phyloP scores from a whole-genome alignment of 345 rosid species.

The Salix suchowensis region DNA sequence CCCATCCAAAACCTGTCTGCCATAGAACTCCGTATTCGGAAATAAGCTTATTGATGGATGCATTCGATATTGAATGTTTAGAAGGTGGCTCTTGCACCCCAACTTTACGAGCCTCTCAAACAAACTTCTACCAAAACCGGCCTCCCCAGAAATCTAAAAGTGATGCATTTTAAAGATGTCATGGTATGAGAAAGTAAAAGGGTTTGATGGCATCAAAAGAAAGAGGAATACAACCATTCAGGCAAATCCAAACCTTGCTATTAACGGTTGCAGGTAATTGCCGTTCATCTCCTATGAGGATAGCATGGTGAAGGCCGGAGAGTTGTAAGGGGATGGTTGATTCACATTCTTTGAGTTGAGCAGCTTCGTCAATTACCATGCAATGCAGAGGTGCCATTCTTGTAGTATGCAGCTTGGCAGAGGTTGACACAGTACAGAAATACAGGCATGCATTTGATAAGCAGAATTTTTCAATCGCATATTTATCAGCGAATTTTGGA shows the following conservation, averaged over 20 bases:
- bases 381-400: not conserved
- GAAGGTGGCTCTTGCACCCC: slow-evolving; percentile 11
- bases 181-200: not conserved
- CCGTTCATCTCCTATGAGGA: slow-evolving; percentile 12
- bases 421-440: slow-evolving; percentile 5
- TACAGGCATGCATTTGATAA: slow-evolving; percentile 3
- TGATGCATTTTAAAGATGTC: not conserved
- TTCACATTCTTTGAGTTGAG: slow-evolving; percentile 15
- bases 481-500: not conserved
- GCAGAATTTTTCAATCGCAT: not conserved
- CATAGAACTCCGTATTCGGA: slow-evolving; percentile 16
- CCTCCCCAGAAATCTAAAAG: not conserved
- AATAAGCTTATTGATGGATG: slow-evolving; percentile 24
- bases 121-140: slow-evolving; percentile 23
- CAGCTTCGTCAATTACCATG: slow-evolving; percentile 15
- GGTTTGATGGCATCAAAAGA: not conserved
- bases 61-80: slow-evolving; percentile 21
- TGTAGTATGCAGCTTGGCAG: not conserved
- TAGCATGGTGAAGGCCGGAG: slow-evolving; percentile 4
- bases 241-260: slow-evolving; percentile 1
- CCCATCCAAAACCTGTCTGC: slow-evolving; percentile 4
- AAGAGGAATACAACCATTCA: not conserved
- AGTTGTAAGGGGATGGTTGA: slow-evolving; percentile 9
- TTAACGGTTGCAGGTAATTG: slow-evolving; percentile 9
- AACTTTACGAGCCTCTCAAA: slow-evolving; percentile 16